These are phyloP conservation scores for Aspergillus flavus DNA, from an alignment of 2,329 filamentous ascomycete genomes.

Conservation along the genomic window DNA sequence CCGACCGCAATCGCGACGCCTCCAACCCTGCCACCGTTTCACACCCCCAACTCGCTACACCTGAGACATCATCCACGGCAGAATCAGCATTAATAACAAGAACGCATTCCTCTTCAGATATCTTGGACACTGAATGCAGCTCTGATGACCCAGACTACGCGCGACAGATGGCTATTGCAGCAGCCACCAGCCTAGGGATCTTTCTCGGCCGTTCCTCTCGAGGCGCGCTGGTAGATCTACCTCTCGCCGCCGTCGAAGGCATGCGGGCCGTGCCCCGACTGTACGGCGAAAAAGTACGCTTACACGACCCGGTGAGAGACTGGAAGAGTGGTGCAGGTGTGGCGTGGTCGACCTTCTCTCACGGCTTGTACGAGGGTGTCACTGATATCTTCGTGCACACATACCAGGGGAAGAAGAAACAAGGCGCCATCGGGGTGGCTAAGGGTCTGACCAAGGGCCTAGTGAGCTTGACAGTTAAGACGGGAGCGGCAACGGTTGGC, in stretches of 20 bases:
- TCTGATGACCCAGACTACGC: neutral
- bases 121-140: neutral
- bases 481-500: neutral
- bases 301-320: slow-evolving; percentile 33
- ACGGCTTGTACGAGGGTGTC: slow-evolving; percentile 33
- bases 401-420: slow-evolving; percentile 29
- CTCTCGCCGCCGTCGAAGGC: slow-evolving; percentile 37
- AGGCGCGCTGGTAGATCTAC: slow-evolving; percentile 31
- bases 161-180: neutral
- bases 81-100: neutral
- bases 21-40: neutral
- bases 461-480: neutral
- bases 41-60: neutral
- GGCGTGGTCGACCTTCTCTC: slow-evolving; percentile 32
- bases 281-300: slow-evolving; percentile 36
- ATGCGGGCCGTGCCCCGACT: slow-evolving; percentile 34
- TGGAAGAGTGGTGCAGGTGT: slow-evolving; percentile 32
- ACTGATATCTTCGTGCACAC: slow-evolving; percentile 32
- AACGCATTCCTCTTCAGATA: neutral
- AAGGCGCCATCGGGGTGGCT: slow-evolving; percentile 20
- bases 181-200: neutral
- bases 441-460: slow-evolving; percentile 31
- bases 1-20: neutral
- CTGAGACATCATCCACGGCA: neutral
- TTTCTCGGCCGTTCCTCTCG: neutral